Conservation (phyloP, 2,329 filamentous ascomycete genomes). For the Pseudopyricularia cyperi region DNA sequence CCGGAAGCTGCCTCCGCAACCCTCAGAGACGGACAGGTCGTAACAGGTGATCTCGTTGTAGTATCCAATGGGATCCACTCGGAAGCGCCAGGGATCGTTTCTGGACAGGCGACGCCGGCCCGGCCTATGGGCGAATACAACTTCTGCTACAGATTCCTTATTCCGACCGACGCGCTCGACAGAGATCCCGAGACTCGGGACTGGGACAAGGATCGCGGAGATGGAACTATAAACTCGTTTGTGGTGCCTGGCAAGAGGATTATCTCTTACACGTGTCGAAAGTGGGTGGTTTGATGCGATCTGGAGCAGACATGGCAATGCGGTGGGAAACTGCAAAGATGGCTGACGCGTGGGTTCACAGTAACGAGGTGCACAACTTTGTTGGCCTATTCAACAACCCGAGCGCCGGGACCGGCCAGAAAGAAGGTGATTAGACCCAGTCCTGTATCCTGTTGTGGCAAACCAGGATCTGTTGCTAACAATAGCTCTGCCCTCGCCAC, state of each 20-base stretch:
- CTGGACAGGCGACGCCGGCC: slow-evolving; percentile 13
- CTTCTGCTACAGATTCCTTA: slow-evolving; percentile 20
- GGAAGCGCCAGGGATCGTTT: slow-evolving; percentile 8
- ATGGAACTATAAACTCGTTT: neutral
- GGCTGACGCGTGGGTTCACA: neutral
- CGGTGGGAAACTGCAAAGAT: neutral
- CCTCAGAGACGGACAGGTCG: slow-evolving; percentile 10
- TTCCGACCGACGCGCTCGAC: slow-evolving; percentile 14
- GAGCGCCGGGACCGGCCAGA: slow-evolving; percentile 5
- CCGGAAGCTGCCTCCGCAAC: slow-evolving; percentile 9
- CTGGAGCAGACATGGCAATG: no score
- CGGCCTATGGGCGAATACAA: slow-evolving; percentile 17
- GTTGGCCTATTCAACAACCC: slow-evolving; percentile 17
- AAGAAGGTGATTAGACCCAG: slow-evolving; percentile 9
- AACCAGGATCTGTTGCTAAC: neutral
- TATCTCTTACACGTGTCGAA: slow-evolving; percentile 5
- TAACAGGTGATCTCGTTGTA: slow-evolving; percentile 18
- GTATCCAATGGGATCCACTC: slow-evolving; percentile 21
- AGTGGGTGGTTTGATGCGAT: slow-evolving; percentile 3
- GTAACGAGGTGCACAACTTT: slow-evolving; percentile 11
- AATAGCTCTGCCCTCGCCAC: neutral
- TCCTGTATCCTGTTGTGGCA: neutral
- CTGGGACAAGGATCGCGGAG: neutral
- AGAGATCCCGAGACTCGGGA: slow-evolving; percentile 6
- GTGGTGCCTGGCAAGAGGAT: neutral